Evolutionary conservation across 768 basidiomycete genomes (phyloP).

Genomic region (Rhodotorula kratochvilovae): DNA sequence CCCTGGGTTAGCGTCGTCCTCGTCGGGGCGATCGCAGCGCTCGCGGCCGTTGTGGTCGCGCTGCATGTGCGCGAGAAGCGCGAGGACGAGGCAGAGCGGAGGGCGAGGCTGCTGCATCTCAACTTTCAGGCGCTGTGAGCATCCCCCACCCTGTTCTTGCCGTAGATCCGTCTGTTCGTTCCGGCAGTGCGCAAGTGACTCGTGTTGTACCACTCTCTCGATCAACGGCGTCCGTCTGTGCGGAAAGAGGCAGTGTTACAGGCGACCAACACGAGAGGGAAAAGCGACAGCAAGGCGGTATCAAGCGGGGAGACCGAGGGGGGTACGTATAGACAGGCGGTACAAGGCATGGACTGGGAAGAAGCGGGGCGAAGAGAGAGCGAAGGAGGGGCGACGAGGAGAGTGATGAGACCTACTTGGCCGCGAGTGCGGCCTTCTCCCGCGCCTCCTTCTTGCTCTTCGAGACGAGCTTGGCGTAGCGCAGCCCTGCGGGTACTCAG

Average conservation of each 20-base stretch:
- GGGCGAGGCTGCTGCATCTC: constrained; percentile 85
- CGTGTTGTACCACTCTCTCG: background rate
- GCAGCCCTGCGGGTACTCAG: constrained; percentile 10
- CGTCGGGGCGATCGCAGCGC: constrained; percentile 62
- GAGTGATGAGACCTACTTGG: background rate
- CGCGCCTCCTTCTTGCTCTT: constrained; percentile 33
- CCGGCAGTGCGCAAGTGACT: too few species aligned
- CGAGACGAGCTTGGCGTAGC: constrained; percentile 40
- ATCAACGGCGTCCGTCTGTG: background rate
- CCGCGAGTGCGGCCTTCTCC: background rate
- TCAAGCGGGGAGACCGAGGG: too few species aligned
- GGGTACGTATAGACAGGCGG: too few species aligned
- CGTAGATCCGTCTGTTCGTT: too few species aligned
- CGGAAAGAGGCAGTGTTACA: too few species aligned
- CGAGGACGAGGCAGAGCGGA: constrained; percentile 87
- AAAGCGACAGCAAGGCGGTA: too few species aligned
- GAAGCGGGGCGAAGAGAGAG: too few species aligned
- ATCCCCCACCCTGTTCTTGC: too few species aligned
- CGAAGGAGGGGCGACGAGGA: too few species aligned
- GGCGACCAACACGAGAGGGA: too few species aligned
- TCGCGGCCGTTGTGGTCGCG: constrained; percentile 77
- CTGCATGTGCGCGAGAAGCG: constrained; percentile 90
- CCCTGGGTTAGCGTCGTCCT: constrained; percentile 93
- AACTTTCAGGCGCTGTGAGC: constrained; percentile 91
- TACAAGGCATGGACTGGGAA: too few species aligned